phyloP scores from a whole-genome alignment of 2,329 filamentous ascomycete species.

The Fusarium solani-melongenae region DNA sequence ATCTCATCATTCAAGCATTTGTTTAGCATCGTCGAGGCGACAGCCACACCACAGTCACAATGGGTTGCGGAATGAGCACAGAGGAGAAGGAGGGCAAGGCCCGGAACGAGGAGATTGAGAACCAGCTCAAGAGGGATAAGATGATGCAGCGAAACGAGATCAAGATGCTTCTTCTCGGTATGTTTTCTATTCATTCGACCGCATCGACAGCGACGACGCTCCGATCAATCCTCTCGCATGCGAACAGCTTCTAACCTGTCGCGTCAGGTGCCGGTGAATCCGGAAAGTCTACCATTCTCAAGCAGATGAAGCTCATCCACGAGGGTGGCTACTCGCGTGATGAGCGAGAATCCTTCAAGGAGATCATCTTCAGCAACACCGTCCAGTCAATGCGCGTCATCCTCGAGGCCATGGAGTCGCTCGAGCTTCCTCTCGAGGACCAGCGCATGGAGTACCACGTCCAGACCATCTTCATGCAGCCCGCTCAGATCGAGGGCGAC shows the following conservation, averaged over 20 bases:
- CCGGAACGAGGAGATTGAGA: slow-evolving; percentile 99
- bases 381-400: slow-evolving; percentile 78
- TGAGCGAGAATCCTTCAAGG: slow-evolving; percentile 76
- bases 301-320: slow-evolving; percentile 99
- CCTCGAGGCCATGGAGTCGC: slow-evolving; percentile 75
- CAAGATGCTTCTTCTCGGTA: slow-evolving; percentile 99
- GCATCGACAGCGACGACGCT: not conserved
- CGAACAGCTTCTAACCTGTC: slow-evolving; percentile 41
- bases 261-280: slow-evolving; percentile 89
- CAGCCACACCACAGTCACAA: slow-evolving; percentile 67
- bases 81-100: slow-evolving; percentile 99
- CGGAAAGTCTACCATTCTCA: slow-evolving; percentile 94
- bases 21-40: slow-evolving; percentile 29
- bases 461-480: slow-evolving; percentile 99
- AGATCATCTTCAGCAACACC: slow-evolving; percentile 78
- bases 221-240: not conserved
- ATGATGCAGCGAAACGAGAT: slow-evolving; percentile 99
- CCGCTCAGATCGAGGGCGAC: slow-evolving; percentile 94
- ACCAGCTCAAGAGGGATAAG: slow-evolving; percentile 97
- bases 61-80: slow-evolving; percentile 99
- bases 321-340: slow-evolving; percentile 98
- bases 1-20: slow-evolving; percentile 18
- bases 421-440: slow-evolving; percentile 86
- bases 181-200: slow-evolving; percentile 18
- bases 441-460: slow-evolving; percentile 96